Evolutionary conservation across 805 yeast genomes (phyloP), one percentile per base, ranked within the genome.

Genomic region (Starmerella bombi): DNA sequence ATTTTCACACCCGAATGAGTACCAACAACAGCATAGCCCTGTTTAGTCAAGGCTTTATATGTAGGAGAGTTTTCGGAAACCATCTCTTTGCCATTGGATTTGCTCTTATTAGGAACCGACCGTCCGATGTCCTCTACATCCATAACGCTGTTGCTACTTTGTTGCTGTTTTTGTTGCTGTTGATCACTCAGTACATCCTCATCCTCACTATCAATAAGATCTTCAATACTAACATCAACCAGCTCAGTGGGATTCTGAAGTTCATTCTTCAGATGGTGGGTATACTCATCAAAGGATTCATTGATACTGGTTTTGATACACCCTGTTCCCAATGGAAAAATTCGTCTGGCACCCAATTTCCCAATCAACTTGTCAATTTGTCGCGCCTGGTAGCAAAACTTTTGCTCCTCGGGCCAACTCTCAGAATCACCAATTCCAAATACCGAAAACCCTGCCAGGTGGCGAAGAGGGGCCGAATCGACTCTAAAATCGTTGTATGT

Each of bases 1-100:
- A 86, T 82, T 57, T 85, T 85, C 34, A 85, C 96, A 27, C 96
- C 96, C 0, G 94, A 83, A 53, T 85, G 96, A 0, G 93, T 76
- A 4, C 96, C 96, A 31, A 85, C 93, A 46, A 85, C 75, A 0
- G 93, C 80, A 53, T 85, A 85, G 1, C 96, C 96, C 61, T 85
- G 96, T 53, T 85, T 85, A 0, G 95, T 86, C 40, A 85, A 66
- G 6, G 91, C 77, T 46, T 80, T 81, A 59, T 66, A 85, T 1
- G 96, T 85, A 21, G 94, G 95, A 1, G 94, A 81, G 49, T 80
- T 77, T 50, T 78, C 72, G 3, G 93, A 83, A 34, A 85, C 94
- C 96, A 85, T 85, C 58, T 82, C 74, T 57, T 85, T 85, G 14
- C 17, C 17, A 21, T 41, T 41, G 20, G 35, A 21, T 29, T 36